A percentile compares a stretch with the other conserved stretches of the same genome.
These are phyloP conservation scores for Niebla homalea DNA, from an alignment of 495 filamentous ascomycete genomes.

Conservation along the genomic window DNA sequence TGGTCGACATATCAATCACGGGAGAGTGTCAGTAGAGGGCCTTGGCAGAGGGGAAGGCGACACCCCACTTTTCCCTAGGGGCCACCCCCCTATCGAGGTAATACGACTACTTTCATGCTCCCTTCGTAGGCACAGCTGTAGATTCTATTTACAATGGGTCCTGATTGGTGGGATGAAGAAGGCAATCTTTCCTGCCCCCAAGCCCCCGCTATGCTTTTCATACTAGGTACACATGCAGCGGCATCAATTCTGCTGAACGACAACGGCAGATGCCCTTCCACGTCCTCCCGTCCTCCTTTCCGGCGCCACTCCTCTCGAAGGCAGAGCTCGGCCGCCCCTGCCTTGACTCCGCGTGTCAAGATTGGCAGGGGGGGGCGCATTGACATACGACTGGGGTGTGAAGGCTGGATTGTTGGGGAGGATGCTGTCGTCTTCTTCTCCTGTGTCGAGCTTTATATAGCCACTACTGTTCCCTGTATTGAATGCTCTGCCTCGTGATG, in stretches of 20 bases:
- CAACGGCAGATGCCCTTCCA: constrained; percentile 8
- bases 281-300: constrained; percentile 8
- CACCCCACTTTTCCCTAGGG: too few species aligned
- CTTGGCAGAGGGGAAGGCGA: too few species aligned
- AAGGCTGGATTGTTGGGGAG: constrained; percentile 40
- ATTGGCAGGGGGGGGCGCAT: constrained; percentile 65
- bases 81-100: too few species aligned
- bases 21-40: not conserved
- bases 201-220: not conserved
- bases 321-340: constrained; percentile 35
- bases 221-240: not conserved
- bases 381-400: constrained; percentile 47
- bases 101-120: too few species aligned
- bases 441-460: constrained; percentile 39
- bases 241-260: constrained; percentile 11
- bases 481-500: not conserved
- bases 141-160: too few species aligned
- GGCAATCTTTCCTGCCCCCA: too few species aligned
- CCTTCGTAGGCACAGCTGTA: too few species aligned
- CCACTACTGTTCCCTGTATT: constrained; percentile 24
- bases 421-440: constrained; percentile 34
- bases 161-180: too few species aligned
- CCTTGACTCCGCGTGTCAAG: constrained; percentile 45
- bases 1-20: not conserved
- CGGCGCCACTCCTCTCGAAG: constrained; percentile 18